These are phyloP conservation scores for Lagenidium giganteum DNA, from an alignment of 352 stramenopile genomes.

Conservation along the genomic window DNA sequence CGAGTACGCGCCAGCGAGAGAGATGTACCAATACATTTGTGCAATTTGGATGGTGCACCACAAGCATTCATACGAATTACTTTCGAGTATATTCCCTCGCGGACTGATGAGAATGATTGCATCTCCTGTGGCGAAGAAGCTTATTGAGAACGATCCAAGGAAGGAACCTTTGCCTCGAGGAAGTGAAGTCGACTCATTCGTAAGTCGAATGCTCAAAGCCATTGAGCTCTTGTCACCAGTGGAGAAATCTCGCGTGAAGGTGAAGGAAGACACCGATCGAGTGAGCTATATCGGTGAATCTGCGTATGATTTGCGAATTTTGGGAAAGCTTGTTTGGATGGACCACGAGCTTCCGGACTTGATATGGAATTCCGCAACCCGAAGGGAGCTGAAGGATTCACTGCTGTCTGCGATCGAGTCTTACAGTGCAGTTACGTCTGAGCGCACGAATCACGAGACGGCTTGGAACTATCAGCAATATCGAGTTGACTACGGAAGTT, in stretches of 20 bases:
- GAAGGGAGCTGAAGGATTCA: slow-evolving; percentile 44
- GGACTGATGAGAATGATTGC: slow-evolving; percentile 80
- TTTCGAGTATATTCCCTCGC: slow-evolving; percentile 52
- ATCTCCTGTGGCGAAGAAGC: slow-evolving; percentile 45
- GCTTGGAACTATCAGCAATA: slow-evolving; percentile 78
- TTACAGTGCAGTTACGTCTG: too few relatives aligned
- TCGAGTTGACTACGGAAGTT: slow-evolving; percentile 50
- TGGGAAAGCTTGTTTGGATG: slow-evolving; percentile 61
- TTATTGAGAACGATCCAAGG: too few relatives aligned
- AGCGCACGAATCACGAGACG: slow-evolving; percentile 12
- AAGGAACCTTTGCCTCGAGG: too few relatives aligned
- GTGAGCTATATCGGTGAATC: slow-evolving; percentile 78
- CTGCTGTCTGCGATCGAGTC: slow-evolving; percentile 38
- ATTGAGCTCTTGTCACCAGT: too few relatives aligned
- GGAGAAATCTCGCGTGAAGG: too few relatives aligned
- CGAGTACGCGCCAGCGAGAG: slow-evolving; percentile 38
- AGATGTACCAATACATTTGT: slow-evolving; percentile 68
- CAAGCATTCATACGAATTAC: slow-evolving; percentile 63
- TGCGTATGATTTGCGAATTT: slow-evolving; percentile 49
- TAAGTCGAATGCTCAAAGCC: slow-evolving; percentile 61
- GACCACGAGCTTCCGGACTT: slow-evolving; percentile 76
- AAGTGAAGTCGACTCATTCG: slow-evolving; percentile 68
- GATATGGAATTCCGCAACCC: slow-evolving; percentile 66
- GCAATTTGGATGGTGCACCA: slow-evolving; percentile 79
- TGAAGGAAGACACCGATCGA: slow-evolving; percentile 42